Conservation (phyloP, 2,329 filamentous ascomycete genomes). For the Diplodia intermedia region DNA sequence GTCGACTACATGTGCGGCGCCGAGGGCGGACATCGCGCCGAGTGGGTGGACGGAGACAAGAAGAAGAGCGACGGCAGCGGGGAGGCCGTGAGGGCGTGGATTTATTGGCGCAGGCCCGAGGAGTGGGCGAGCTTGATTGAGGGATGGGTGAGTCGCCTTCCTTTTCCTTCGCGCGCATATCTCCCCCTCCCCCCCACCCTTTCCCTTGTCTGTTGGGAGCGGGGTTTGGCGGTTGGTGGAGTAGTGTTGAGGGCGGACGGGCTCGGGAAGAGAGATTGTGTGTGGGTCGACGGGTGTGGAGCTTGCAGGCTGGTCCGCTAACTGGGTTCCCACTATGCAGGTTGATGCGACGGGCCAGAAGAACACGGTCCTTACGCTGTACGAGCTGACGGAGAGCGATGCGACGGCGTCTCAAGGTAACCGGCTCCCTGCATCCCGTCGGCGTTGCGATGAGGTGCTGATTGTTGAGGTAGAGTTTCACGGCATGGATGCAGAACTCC, state of each 20-base stretch:
- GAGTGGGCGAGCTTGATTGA: conserved; percentile 87
- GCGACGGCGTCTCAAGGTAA: conserved; percentile 70
- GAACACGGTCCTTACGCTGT: conserved; percentile 86
- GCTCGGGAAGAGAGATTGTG: background rate
- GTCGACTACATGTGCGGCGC: conserved; percentile 63
- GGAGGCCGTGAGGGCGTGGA: conserved; percentile 61
- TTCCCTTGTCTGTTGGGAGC: background rate
- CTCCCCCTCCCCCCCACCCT: background rate
- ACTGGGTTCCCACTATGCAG: background rate
- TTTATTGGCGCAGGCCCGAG: conserved; percentile 86
- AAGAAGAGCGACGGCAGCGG: conserved; percentile 33
- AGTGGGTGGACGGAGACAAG: conserved; percentile 62
- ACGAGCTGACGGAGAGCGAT: conserved; percentile 90
- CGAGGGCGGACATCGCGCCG: conserved; percentile 63
- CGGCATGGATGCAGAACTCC: conserved; percentile 82
- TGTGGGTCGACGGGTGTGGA: background rate
- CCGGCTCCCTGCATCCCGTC: conserved; percentile 37
- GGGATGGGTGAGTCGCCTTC: conserved; percentile 61
- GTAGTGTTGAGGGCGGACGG: background rate
- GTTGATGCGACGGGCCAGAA: conserved; percentile 87
- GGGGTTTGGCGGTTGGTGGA: background rate
- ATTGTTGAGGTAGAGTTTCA: conserved; percentile 66
- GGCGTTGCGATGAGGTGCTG: background rate
- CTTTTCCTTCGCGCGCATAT: too few species aligned
- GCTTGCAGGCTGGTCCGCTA: background rate